phyloP scores from a whole-genome alignment of 257 asterid genomes.

The Lantana camara region DNA sequence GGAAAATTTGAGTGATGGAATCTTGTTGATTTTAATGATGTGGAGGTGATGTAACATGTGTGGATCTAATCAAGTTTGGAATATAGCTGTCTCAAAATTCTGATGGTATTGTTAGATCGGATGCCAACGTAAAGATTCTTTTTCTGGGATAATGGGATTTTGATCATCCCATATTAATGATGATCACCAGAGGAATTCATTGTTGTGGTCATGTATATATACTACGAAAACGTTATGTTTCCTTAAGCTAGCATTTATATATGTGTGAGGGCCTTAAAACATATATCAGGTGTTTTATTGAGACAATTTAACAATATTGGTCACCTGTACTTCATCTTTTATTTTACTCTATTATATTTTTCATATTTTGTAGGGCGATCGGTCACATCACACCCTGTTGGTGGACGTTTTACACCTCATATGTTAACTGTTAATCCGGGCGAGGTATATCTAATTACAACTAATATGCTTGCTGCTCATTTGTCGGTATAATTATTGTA shows the following conservation, averaged over 20 bases:
- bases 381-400: slow-evolving; percentile 43
- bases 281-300: not conserved
- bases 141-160: too few relatives aligned
- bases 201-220: too few relatives aligned
- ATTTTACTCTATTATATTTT: slow-evolving; percentile 10
- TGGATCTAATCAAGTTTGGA: too few relatives aligned
- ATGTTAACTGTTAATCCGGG: slow-evolving; percentile 77
- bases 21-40: slow-evolving; percentile 33
- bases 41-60: slow-evolving; percentile 54
- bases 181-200: too few relatives aligned
- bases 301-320: not conserved
- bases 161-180: too few relatives aligned
- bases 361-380: slow-evolving; percentile 44
- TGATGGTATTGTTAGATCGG: not conserved
- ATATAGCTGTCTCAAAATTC: slow-evolving; percentile 29
- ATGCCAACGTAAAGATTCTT: too few relatives aligned
- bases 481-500: not conserved
- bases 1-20: slow-evolving; percentile 24
- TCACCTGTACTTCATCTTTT: not conserved
- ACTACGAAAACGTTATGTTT: not conserved
- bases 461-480: too few relatives aligned
- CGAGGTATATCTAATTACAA: slow-evolving; percentile 52
- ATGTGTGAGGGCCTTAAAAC: not conserved
- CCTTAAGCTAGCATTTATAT: not conserved
- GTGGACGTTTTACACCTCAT: slow-evolving; percentile 78